Conservation (phyloP, 345 rosid species). For the Psidium friedrichsthalianum region DNA sequence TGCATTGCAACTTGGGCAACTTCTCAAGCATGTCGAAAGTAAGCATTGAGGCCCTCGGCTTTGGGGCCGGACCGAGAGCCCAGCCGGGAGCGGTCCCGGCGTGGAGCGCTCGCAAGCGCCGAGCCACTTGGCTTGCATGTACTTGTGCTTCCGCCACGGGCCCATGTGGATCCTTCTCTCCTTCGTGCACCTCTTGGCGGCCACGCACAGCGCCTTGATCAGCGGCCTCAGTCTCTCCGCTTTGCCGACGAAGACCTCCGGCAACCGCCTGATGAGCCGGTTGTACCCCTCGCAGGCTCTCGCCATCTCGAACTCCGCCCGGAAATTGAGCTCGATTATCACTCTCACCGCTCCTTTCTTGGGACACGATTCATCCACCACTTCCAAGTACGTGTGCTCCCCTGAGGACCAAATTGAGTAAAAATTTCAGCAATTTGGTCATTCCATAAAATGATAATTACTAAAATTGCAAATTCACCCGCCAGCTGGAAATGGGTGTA, state of each 20-base stretch:
- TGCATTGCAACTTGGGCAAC: background rate
- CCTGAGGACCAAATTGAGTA: slow-evolving; percentile 20
- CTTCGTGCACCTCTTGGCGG: slow-evolving; percentile 65
- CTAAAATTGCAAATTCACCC: background rate
- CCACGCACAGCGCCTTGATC: slow-evolving; percentile 59
- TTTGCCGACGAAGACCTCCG: slow-evolving; percentile 69
- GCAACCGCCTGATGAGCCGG: slow-evolving; percentile 26
- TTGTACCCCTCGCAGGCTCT: slow-evolving; percentile 63
- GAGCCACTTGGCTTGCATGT: slow-evolving; percentile 87
- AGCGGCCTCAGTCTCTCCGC: slow-evolving; percentile 51
- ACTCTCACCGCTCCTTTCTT: slow-evolving; percentile 41
- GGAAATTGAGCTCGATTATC: slow-evolving; percentile 60
- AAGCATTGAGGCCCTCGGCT: slow-evolving; percentile 62
- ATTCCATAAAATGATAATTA: background rate
- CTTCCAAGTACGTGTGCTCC: slow-evolving; percentile 55
- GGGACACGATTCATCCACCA: slow-evolving; percentile 34
- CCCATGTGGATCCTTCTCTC: slow-evolving; percentile 82
- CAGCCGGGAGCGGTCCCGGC: slow-evolving; percentile 6
- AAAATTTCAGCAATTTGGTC: background rate
- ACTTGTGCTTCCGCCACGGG: slow-evolving; percentile 88
- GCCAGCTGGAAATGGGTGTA: background rate
- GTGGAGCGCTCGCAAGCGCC: slow-evolving; percentile 33
- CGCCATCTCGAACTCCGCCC: slow-evolving; percentile 76
- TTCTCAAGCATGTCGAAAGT: slow-evolving; percentile 11
- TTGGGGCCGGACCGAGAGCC: slow-evolving; percentile 18